Evolutionary conservation across 2,329 filamentous ascomycete species (phyloP), one percentile per base, ranked within the genome.

Genomic region (Cryphonectria nitschkei): DNA sequence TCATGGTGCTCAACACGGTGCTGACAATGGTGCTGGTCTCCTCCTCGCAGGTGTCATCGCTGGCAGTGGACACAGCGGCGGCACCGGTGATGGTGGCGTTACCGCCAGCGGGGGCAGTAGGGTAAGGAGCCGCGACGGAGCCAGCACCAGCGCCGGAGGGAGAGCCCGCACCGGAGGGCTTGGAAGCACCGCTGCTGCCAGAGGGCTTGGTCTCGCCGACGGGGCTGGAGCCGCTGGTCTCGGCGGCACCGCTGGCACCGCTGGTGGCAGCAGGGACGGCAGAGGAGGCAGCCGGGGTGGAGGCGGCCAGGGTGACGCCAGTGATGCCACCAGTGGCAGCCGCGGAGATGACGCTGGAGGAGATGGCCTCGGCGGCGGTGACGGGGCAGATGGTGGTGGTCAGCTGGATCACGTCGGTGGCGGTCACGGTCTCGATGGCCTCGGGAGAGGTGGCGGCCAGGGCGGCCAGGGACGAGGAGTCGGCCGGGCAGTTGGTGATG

Each of bases 311-410:
- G 60, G 82, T 83, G 67, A 78, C 75, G 69, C 81, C 81, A 19
- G 75, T 78, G 74, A 80, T 79, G 68, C 78, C 73, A 72, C 78
- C 80, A 62, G 78, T 74, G 56, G 78, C 78, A 67, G 77, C 76
- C 3, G 73, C 74, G 4, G 72, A 76, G 34, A 80, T 72, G 62
- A 82, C 72, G 75, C 80, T 79, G 9, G 81, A 81, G 34, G 81
- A 77, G 77, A 82, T 80, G 70, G 80, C 78, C 16, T 74, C 72
- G n/a, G 80, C 80, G 7, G 78, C 81, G 2, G 80, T 79, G 54
- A 84, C 81, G 67, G 83, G 82, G 80, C 82, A 84, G 70, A 83
- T 76, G 60, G 80, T 81, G 63, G 79, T 80, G 67, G 80, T 79
- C n/a, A 83, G 74, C 37, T 79, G 74, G 66, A 82, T 73, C 19